phyloP scores from a whole-genome alignment of 129 eudicot genomes.

The Chrysanthemum seticuspe region DNA sequence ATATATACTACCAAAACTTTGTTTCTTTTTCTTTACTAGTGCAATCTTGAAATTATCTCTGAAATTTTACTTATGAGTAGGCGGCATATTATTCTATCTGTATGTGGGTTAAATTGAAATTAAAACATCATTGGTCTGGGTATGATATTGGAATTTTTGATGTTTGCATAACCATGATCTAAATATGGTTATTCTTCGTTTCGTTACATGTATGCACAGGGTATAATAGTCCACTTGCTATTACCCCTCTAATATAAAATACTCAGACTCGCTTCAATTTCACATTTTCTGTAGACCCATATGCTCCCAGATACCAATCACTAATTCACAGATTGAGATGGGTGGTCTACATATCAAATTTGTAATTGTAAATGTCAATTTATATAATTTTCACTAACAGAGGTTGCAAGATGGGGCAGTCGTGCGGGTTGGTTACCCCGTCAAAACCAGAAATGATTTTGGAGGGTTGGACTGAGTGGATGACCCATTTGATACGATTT shows the following conservation, averaged over 20 bases:
- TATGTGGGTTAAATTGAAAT: neutral
- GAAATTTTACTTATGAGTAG: neutral
- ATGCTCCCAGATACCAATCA: neutral
- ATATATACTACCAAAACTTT: neutral
- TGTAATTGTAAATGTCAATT: neutral
- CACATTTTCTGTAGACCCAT: neutral
- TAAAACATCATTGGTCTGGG: neutral
- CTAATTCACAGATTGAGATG: neutral
- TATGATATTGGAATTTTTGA: neutral
- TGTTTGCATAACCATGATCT: neutral
- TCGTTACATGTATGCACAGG: neutral
- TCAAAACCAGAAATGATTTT: too few species aligned
- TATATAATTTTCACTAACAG: neutral
- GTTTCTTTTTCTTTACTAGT: neutral
- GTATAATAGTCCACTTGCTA: neutral
- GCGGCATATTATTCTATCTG: neutral
- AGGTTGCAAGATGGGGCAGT: constrained; percentile 8
- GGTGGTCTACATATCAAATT: neutral
- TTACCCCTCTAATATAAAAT: neutral
- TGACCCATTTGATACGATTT: neutral
- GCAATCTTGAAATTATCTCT: neutral
- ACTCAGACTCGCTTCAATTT: neutral
- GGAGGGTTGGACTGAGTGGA: too few species aligned
- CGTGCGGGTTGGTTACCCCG: neutral
- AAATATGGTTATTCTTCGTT: neutral